phyloP scores from a whole-genome alignment of 441 rosid genomes.

The Omphalea diandra region DNA sequence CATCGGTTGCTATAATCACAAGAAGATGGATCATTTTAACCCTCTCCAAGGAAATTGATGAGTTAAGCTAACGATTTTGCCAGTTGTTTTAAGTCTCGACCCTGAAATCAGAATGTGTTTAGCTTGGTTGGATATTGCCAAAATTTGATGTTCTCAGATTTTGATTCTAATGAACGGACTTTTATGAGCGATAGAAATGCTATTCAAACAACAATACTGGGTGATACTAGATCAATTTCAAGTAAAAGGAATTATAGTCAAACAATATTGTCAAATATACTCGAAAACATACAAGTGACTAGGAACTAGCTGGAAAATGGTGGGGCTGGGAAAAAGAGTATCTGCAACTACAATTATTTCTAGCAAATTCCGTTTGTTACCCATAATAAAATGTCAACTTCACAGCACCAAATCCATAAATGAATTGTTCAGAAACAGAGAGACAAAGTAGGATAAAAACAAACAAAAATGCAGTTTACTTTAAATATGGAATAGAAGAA shows the following conservation, averaged over 20 bases:
- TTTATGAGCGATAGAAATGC: neutral
- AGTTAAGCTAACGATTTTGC: no score
- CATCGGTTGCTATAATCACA: no score
- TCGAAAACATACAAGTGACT: neutral
- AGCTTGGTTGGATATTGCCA: no score
- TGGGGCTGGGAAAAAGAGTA: neutral
- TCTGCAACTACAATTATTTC: conserved; percentile 24
- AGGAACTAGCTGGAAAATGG: neutral
- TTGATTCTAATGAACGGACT: no score
- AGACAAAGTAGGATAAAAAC: neutral
- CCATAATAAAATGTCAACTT: neutral
- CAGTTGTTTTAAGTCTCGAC: no score
- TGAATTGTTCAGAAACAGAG: neutral
- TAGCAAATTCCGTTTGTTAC: neutral
- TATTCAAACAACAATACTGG: neutral
- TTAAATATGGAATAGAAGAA: neutral
- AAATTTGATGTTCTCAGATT: no score
- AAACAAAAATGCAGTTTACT: conserved; percentile 14
- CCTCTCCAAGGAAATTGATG: no score
- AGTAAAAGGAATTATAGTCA: no score
- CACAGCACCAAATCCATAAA: conserved; percentile 12
- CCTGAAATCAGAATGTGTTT: no score
- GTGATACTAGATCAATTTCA: no score
- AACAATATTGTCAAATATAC: no score
- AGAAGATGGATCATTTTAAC: no score